phyloP scores from a whole-genome alignment of 495 filamentous ascomycete genomes.

The Ramalina intermedia region DNA sequence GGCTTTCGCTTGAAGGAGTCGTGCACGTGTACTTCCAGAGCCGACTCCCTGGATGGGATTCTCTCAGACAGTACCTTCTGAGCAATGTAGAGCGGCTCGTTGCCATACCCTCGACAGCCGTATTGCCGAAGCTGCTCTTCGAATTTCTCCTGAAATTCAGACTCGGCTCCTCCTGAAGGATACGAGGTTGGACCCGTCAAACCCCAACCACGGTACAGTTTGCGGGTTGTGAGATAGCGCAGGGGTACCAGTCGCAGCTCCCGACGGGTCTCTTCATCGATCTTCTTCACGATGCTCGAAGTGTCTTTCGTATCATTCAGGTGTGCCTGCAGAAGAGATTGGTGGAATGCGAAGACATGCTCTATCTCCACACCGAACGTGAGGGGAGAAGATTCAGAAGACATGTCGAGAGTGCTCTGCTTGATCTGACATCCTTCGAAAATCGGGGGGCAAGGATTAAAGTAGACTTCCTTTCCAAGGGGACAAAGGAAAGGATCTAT shows the following conservation, averaged over 20 bases:
- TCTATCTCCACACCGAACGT: slow-evolving; percentile 18
- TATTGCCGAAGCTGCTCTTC: neutral
- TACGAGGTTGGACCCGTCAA: slow-evolving; percentile 4
- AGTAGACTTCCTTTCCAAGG: no score
- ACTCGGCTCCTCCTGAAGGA: neutral
- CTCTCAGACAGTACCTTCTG: neutral
- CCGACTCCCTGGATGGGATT: neutral
- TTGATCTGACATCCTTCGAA: no score
- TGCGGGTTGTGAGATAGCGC: slow-evolving; percentile 2
- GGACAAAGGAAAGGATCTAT: no score
- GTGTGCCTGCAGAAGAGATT: slow-evolving; percentile 7
- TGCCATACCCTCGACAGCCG: slow-evolving; percentile 13
- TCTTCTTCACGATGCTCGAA: slow-evolving; percentile 8
- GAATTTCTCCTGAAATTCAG: neutral
- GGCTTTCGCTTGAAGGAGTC: slow-evolving; percentile 4
- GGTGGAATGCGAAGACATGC: slow-evolving; percentile 13
- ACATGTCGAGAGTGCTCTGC: no score
- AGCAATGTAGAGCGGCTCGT: slow-evolving; percentile 9
- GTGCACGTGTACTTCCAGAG: neutral
- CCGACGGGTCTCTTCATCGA: slow-evolving; percentile 2
- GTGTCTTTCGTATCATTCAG: neutral
- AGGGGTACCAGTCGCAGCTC: neutral
- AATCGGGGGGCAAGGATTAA: no score
- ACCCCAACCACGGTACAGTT: slow-evolving; percentile 14
- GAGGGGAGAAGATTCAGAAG: neutral